These are phyloP conservation scores for Prunus campanulata DNA, from an alignment of 306 rosid genomes.

Conservation along the genomic window DNA sequence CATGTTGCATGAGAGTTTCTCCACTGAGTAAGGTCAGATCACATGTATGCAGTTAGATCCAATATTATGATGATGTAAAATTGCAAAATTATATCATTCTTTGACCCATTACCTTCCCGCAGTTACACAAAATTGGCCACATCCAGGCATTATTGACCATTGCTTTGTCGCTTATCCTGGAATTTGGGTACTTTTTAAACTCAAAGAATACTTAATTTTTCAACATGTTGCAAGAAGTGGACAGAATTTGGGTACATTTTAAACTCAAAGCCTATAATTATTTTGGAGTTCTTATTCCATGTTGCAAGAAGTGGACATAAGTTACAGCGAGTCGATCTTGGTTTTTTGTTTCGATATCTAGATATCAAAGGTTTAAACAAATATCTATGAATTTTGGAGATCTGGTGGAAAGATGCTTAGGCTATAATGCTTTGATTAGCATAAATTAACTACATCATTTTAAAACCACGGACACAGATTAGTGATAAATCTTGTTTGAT, in stretches of 20 bases:
- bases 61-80: background rate
- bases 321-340: background rate
- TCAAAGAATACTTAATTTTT: background rate
- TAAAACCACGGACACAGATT: too few relatives aligned
- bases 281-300: background rate
- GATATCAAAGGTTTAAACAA: background rate
- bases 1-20: too few relatives aligned
- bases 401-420: background rate
- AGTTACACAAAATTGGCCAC: background rate
- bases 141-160: conserved; percentile 40
- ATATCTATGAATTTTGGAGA: background rate
- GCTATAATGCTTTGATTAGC: background rate
- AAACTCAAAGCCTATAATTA: background rate
- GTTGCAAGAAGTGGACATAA: conserved; percentile 3
- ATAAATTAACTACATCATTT: background rate
- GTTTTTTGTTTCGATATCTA: background rate
- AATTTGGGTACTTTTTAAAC: conserved; percentile 11
- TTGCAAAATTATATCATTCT: background rate
- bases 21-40: background rate
- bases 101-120: background rate
- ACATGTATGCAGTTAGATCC: background rate
- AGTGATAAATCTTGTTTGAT: too few relatives aligned
- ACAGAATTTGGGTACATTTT: background rate
- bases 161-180: conserved; percentile 39
- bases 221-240: background rate